These are phyloP conservation scores for Calonectria pseudoreteaudii DNA, from an alignment of 2,329 filamentous ascomycete genomes.

Conservation along the genomic window DNA sequence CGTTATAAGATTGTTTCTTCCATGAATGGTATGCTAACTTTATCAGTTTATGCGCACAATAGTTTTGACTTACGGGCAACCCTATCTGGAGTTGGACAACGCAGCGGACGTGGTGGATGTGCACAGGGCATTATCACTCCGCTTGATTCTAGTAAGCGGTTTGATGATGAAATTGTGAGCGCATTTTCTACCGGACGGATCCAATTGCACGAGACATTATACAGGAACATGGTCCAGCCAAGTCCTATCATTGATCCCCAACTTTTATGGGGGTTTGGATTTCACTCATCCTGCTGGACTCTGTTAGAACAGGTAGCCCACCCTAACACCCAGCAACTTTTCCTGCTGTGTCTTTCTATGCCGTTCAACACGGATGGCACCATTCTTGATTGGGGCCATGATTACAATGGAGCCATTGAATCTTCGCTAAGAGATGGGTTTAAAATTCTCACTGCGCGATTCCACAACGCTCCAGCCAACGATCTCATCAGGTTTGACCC, in stretches of 20 bases:
- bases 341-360: background rate
- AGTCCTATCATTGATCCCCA: background rate
- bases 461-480: background rate
- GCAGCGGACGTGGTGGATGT: background rate
- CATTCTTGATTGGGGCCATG: background rate
- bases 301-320: background rate
- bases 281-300: background rate
- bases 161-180: background rate
- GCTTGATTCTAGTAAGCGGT: background rate
- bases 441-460: background rate
- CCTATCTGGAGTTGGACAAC: background rate
- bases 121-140: background rate
- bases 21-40: background rate
- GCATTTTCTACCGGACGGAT: background rate
- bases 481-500: background rate
- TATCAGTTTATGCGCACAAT: background rate
- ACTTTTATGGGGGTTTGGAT: background rate
- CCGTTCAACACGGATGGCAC: background rate
- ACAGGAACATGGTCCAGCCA: background rate
- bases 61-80: no score
- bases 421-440: background rate
- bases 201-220: background rate
- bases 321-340: background rate
- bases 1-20: no score
- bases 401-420: background rate